phyloP scores from a whole-genome alignment of 306 rosid species.

The Nissolia schottii region DNA sequence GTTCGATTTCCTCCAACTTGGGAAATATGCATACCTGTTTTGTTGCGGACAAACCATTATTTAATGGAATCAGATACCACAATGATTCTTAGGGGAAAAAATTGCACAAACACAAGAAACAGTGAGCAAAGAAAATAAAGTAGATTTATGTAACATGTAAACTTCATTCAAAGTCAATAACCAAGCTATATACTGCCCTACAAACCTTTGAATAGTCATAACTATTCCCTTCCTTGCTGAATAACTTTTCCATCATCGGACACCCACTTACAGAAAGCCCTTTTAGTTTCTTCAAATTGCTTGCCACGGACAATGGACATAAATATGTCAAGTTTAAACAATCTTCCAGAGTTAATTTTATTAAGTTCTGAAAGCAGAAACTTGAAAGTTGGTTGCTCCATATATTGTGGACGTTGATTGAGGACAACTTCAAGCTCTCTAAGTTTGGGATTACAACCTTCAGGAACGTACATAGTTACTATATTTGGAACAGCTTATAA shows the following conservation, averaged over 20 bases:
- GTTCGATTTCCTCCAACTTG: not conserved
- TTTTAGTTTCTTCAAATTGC: slow-evolving; percentile 17
- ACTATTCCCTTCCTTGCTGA: not conserved
- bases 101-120: no score
- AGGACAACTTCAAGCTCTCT: slow-evolving; percentile 11
- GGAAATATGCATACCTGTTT: not conserved
- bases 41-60: not conserved
- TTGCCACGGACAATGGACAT: slow-evolving; percentile 2
- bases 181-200: not conserved
- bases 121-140: no score
- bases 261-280: slow-evolving; percentile 11
- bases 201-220: not conserved
- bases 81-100: not conserved
- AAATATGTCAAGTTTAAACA: not conserved
- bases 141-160: no score
- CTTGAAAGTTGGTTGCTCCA: not conserved
- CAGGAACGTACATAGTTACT: not conserved
- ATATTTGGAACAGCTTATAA: not conserved
- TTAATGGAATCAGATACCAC: no score
- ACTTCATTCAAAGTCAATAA: not conserved
- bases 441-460: slow-evolving; percentile 17
- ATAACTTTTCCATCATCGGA: slow-evolving; percentile 11
- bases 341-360: not conserved
- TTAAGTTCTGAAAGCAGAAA: not conserved
- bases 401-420: not conserved